Evolutionary conservation across 2,329 filamentous ascomycete species (phyloP).

Genomic region (Aschersonia sp.): DNA sequence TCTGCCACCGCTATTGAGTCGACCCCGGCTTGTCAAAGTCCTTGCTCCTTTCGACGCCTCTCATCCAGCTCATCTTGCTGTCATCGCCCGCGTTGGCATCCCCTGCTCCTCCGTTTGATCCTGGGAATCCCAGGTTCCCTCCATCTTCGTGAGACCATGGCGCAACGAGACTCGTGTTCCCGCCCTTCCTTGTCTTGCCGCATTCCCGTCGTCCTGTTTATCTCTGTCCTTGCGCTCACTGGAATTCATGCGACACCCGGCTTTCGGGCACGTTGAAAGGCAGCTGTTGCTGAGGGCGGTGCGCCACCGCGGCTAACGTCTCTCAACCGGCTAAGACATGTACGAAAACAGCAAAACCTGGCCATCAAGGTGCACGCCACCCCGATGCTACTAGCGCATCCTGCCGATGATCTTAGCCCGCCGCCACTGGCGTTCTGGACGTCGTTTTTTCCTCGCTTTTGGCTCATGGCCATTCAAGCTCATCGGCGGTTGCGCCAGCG

Average conservation of each 20-base stretch:
- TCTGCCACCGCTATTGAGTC: no score
- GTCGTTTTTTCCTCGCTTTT: no score
- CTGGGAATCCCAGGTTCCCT: no score
- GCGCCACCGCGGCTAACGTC: neutral
- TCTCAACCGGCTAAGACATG: neutral
- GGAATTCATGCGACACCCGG: neutral
- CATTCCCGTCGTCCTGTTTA: neutral
- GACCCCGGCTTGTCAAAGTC: no score
- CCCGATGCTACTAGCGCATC: neutral
- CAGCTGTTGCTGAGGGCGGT: neutral
- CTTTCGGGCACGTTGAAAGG: neutral
- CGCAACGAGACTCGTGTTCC: neutral
- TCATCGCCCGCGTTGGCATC: neutral
- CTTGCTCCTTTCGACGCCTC: no score
- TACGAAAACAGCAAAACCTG: neutral
- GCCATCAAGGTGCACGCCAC: neutral
- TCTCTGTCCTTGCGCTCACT: neutral
- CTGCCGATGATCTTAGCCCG: no score
- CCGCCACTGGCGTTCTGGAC: no score
- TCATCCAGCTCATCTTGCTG: no score
- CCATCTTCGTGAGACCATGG: neutral
- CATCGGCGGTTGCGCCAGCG: no score
- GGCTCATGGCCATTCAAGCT: no score
- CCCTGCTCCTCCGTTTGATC: neutral
- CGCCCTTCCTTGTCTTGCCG: neutral